Base-by-base conservation (phyloP, 371 early-diverging fungal species). In the Lichtheimia ramosa region DNA sequence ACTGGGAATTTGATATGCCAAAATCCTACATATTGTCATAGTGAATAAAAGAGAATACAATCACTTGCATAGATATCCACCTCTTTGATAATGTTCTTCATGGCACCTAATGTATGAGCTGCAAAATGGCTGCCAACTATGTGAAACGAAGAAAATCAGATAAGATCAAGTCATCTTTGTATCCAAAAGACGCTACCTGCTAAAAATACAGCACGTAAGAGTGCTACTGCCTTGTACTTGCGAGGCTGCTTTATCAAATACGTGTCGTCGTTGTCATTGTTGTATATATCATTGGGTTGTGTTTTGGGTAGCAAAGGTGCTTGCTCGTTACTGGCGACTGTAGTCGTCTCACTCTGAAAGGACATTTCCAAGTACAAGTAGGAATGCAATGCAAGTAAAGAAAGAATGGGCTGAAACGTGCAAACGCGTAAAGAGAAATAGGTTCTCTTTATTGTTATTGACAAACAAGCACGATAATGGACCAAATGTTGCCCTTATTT, bases 121-220 rank as follows among this genome's bases (percentile, higher is more conserved):
- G 87, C 82, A 60, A 84, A 87, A 66, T 87, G 87, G 59, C 84
- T 83, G 43, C 87, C 87, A 62, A 86, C 86, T 52, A 16, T 39
- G 46, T 28, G 51, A 14, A 24, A 16, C 51, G 15, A 57, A 23
- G 52, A 43, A 49, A 50, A 25, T 46, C 39, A 42, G 27, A 8
- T 28, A 61, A 50, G 27, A 40, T 14, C 15, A 39, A 25, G 28
- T 1, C 51, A 21, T 39, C 23, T 20, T 24, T 7, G 14, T 8
- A 41, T 14, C 20, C 40, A 20, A 28, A 34, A 39, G 23, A 14
- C 2, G n/a, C 49, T 57, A 83, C 86, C 79, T 51, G 86, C 79
- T 40, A 86, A 63, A 41, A 83, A 75, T 27, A 86, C 64, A 25
- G 83, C 80, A 57, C 86, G 86, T 0, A 71, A 48, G 8, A 86